Evolutionary conservation across 2,329 filamentous ascomycete genomes (phyloP), one percentile per base, ranked within the genome.

Genomic region (Sarocladiaceae sp.): DNA sequence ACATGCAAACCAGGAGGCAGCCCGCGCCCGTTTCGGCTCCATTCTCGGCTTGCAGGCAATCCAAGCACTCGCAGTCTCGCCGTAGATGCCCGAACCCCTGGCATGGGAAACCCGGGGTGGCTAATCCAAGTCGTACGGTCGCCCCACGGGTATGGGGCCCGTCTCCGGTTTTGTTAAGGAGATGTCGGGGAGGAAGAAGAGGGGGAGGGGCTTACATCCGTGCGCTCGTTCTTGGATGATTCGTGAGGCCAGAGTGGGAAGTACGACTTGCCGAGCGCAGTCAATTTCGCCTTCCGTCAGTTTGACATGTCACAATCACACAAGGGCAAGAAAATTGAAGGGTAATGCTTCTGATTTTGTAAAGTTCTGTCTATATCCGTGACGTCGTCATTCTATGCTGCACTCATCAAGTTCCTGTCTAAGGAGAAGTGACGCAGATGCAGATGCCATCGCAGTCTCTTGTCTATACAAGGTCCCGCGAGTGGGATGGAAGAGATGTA

Each of bases 301-400:
- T 39, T 7, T 39, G 15, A 39, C 17, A 8, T 6, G 17, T 39
- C 6, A 39, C 17, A 39, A 15, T 39, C n/a, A n/a, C n/a, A 46
- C 23, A 46, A 25, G 48, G 51, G 50, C 50, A n/a, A n/a, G n/a
- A n/a, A n/a, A n/a, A n/a, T n/a, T n/a, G n/a, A n/a, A n/a, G n/a
- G n/a, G 53, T 52, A 50, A 54, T 54, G 50, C 53, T 50, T 50
- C 52, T 54, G 50, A 49, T 40, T 33, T 49, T 48, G 33, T 48
- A 48, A 48, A 18, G 26, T 31, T 48, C 44, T 48, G 44, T 48
- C 44, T 48, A 48, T 48, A 48, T 48, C 6, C 44, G 44, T 48
- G 26, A 31, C 44, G 44, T 48, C 44, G 44, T 48, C 44, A 48
- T 31, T 48, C 44, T 48, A 48, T 33, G n/a, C n/a, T n/a, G n/a